Conservation (phyloP, 2,329 filamentous ascomycete species). For the Myotisia sp. region DNA sequence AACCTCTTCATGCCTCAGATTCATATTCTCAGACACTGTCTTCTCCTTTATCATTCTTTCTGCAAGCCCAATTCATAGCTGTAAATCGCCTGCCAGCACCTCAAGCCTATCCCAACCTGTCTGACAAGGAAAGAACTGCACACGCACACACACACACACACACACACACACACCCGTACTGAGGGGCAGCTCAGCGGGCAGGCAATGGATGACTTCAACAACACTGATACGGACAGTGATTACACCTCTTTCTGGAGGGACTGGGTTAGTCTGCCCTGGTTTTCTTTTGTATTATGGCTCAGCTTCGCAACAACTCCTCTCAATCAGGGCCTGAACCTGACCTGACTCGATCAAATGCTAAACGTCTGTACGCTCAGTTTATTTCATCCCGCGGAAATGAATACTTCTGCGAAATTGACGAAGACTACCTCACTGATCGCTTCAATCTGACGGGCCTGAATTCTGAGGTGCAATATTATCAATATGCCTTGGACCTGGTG, state of each 20-base stretch:
- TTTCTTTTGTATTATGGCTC: slow-evolving; percentile 9
- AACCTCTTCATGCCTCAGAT: too few species aligned
- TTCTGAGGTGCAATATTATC: slow-evolving; percentile 95
- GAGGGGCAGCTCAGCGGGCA: too few species aligned
- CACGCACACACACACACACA: too few species aligned
- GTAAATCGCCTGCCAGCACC: too few species aligned
- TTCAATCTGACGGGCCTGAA: slow-evolving; percentile 97
- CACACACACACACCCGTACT: too few species aligned
- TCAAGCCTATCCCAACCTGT: too few species aligned
- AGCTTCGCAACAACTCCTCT: not conserved
- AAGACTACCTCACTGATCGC: slow-evolving; percentile 93
- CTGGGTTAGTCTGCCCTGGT: slow-evolving; percentile 57
- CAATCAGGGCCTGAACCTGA: too few species aligned
- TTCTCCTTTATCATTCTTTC: too few species aligned
- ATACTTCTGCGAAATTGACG: slow-evolving; percentile 99
- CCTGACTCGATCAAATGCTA: too few species aligned
- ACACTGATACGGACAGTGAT: slow-evolving; percentile 84
- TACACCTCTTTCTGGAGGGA: slow-evolving; percentile 99
- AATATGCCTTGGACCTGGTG: slow-evolving; percentile 93
- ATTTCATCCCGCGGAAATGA: slow-evolving; percentile 96
- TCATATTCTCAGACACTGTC: too few species aligned
- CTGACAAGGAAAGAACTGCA: too few species aligned
- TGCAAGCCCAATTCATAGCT: too few species aligned
- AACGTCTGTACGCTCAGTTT: slow-evolving; percentile 50
- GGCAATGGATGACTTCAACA: slow-evolving; percentile 89